Evolutionary conservation across 2,329 filamentous ascomycete genomes (phyloP).

Genomic region (Mycocentrospora acerina): DNA sequence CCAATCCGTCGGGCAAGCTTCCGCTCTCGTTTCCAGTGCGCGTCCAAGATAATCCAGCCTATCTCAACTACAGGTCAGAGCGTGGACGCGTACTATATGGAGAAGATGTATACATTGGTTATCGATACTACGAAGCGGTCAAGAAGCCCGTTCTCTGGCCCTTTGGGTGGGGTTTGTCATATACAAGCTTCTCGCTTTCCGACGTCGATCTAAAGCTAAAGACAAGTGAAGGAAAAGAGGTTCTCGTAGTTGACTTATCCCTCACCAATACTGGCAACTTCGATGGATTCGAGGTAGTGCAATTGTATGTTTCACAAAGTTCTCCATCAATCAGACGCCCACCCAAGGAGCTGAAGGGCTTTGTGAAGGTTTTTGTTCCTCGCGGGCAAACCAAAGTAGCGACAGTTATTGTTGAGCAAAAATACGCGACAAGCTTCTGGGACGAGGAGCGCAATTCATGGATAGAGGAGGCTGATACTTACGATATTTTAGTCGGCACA

Average conservation of each 20-base stretch:
- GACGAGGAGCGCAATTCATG: too few species aligned
- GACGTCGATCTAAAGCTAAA: constrained; percentile 41
- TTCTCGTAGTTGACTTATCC: not conserved
- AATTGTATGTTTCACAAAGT: not conserved
- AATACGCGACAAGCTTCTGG: too few species aligned
- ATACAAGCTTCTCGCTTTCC: constrained; percentile 67
- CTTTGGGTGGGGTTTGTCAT: constrained; percentile 81
- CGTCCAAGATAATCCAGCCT: constrained; percentile 64
- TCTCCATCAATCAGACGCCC: not conserved
- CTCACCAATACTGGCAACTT: not conserved
- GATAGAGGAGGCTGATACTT: too few species aligned
- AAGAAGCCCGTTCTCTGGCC: constrained; percentile 70
- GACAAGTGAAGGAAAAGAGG: constrained; percentile 46
- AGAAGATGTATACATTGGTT: constrained; percentile 82
- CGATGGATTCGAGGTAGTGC: not conserved
- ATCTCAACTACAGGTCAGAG: constrained; percentile 71
- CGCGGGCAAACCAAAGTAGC: not conserved
- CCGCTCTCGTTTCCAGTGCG: constrained; percentile 65
- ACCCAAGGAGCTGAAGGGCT: constrained; percentile 1
- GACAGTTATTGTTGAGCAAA: too few species aligned
- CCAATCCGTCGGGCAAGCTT: constrained; percentile 73
- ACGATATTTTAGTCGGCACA: too few species aligned
- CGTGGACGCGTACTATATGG: constrained; percentile 70
- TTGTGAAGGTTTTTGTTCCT: not conserved
- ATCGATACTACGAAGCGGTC: constrained; percentile 75